Evolutionary conservation across 192 early-diverging fungal species (phyloP).

Genomic region (Allomyces macrogynus): DNA sequence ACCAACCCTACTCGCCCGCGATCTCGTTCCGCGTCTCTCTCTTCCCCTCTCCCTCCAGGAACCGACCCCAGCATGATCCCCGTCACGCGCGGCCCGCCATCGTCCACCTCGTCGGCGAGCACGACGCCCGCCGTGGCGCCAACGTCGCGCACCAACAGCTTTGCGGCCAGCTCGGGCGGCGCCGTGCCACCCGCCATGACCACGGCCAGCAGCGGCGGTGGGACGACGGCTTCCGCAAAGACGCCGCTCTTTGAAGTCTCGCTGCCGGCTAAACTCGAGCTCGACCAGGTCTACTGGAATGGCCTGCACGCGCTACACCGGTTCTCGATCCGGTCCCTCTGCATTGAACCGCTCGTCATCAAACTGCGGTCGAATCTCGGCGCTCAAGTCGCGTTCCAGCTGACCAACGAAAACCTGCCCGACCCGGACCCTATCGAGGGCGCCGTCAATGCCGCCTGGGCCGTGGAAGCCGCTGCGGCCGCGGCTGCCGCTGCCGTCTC

Average conservation of each 20-base stretch:
- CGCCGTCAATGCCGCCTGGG: constrained; percentile 16
- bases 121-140: background rate
- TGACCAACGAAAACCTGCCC: constrained; percentile 63
- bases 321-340: constrained; percentile 49
- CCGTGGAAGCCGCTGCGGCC: constrained; percentile 4
- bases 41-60: too few species aligned
- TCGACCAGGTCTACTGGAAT: constrained; percentile 69
- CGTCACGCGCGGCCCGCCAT: background rate
- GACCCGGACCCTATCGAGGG: constrained; percentile 15
- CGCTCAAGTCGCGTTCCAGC: constrained; percentile 62
- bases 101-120: background rate
- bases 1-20: too few species aligned
- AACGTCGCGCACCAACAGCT: background rate
- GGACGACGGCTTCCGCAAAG: background rate
- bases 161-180: too few species aligned
- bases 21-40: too few species aligned
- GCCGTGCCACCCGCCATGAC: background rate
- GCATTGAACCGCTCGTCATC: constrained; percentile 29
- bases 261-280: constrained; percentile 30
- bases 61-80: background rate
- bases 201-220: background rate
- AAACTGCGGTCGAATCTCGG: constrained; percentile 63
- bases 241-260: constrained; percentile 23
- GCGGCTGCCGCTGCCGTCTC: constrained; percentile 1
- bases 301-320: constrained; percentile 55